A percentile compares a stretch with the other conserved stretches of the same genome.
phyloP scores from a whole-genome alignment of 164 flowering plant genomes.

The Nymphaea colorata region DNA sequence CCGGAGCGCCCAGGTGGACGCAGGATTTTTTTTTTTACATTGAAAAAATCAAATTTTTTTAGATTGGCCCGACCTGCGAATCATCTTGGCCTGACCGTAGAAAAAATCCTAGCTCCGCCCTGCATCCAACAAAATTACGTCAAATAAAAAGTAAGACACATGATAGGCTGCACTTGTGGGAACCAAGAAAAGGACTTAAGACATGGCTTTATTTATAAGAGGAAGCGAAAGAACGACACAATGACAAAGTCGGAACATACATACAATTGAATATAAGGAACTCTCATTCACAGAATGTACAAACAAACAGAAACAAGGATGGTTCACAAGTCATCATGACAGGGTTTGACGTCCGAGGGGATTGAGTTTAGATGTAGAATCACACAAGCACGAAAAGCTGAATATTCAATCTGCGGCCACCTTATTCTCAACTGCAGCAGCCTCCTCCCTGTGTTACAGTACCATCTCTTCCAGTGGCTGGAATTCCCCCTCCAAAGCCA shows the following conservation, averaged over 20 bases:
- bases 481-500: conserved; percentile 48
- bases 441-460: conserved; percentile 54
- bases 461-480: conserved; percentile 53
- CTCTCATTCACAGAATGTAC: not conserved
- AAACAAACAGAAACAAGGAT: not conserved
- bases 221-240: not conserved
- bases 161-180: no score
- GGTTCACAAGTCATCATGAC: not conserved
- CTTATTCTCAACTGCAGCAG: conserved; percentile 45
- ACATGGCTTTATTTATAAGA: not conserved
- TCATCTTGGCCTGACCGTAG: no score
- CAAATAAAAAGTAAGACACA: no score
- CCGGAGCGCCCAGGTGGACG: no score
- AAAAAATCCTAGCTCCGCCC: no score
- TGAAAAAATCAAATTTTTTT: no score
- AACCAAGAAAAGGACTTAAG: no score
- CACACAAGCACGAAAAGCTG: not conserved
- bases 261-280: not conserved
- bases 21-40: no score
- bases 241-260: not conserved
- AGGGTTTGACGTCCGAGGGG: not conserved
- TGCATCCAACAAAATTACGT: no score
- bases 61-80: no score
- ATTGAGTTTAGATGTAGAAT: not conserved
- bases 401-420: not conserved